Base-by-base conservation (phyloP, 352 stramenopile species). In the Phytopythium ostracodes region DNA sequence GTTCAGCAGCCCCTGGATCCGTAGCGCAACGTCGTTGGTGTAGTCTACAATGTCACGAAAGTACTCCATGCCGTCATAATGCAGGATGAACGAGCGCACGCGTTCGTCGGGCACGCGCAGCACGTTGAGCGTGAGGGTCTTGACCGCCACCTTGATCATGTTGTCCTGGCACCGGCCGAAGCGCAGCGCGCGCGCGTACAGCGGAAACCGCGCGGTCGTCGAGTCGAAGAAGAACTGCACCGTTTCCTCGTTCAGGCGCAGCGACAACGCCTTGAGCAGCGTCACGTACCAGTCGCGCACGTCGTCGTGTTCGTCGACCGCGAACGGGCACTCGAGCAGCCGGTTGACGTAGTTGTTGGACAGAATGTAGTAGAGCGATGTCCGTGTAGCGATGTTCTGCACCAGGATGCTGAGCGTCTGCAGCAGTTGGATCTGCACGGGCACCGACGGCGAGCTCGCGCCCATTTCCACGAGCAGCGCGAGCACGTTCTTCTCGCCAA, bases 401-500 rank as follows among this genome's bases (percentile, higher is more conserved):
- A 98, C 71, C 38, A 98, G 65, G 58, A 97, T 91, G 60, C 92
- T 93, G 56, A 98, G 82, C 14, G 94, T 98, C 75, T 97, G 89
- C 31, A 98, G 83, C 40, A 98, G 73, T 73, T 98, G 90, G 12
- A 97, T 84, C 73, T 98, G 96, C 65, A 94, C 82, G n/a, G 71
- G 56, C 20, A 87, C 63, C 22, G 68, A 74, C 25, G 81, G 68
- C 66, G 62, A 24, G 38, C 79, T 84, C 31, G 76, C 71, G 54
- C 86, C 89, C 24, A 96, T 54, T 47, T 96, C 80, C 11, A 99
- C 78, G 14, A 99, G 79, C 56, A 98, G 75, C 17, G 81, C 81
- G 4, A 98, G 70, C 49, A 98, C 96, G 68, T 97, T 98, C 63
- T 98, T 98, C 73, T 99, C 94, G 64, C 92, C 98, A 74, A 99